Evolutionary conservation across 2,329 filamentous ascomycete species (phyloP), one percentile per base, ranked within the genome.

Genomic region (Talaromyces sp.): DNA sequence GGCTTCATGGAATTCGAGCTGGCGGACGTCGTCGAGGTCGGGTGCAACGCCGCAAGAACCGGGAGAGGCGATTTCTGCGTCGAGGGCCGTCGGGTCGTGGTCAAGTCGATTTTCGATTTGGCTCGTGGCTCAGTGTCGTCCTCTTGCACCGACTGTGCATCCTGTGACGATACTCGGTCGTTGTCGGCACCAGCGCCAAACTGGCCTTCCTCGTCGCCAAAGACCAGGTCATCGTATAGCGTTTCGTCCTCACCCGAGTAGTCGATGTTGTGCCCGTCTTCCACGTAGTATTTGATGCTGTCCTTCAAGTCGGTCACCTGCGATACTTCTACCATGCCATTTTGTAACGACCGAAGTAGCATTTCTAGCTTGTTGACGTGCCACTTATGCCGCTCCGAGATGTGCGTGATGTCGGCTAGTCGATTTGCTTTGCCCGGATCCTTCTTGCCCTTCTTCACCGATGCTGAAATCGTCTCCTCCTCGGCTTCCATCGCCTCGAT

Each of bases 341-440:
- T 99, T 72, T 98, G 93, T 66, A 99, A 80, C 29, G 91, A 90
- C 67, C 95, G 87, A 69, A 93, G 86, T 70, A 98, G 86, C 61
- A 98, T 82, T 77, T 99, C 95, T 64, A 99, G 82, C 73, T 96
- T 96, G 65, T 87, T 86, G 72, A 96, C 90, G 73, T 99, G 95
- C 90, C 91, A 98, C 77, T 96, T 97, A 81, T 98, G 93, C 68
- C 89, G 87, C 74, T 99, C 95, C 67, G 93, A 91, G 69, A 88
- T 82, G 63, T 84, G 82, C 70, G 96, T 89, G 66, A 99, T 89
- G 72, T 95, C 89, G 58, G 91, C 86, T 80, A 98, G 87, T 62
- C 93, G 88, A 65, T 96, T 93, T 3, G 90, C 88, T 77, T 96
- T 97, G 65, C 84, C 82, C 51, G 81, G 83, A 68, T 96, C 90